Base-by-base conservation (phyloP, 139 green algal genomes). In the Chlorella sp. region DNA sequence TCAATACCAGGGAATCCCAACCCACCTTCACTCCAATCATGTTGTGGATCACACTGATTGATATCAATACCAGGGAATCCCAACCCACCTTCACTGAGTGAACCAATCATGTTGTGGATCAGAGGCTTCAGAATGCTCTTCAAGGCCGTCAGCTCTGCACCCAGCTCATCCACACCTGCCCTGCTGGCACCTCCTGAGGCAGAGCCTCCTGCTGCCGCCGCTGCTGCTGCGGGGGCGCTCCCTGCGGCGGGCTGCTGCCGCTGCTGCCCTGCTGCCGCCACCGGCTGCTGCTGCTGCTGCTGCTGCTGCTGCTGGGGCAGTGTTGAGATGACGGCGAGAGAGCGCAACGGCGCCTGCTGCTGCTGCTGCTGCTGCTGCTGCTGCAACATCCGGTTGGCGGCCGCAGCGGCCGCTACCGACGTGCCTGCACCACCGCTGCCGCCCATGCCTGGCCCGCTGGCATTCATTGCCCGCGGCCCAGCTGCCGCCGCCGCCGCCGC, bases 121-220 rank as follows among this genome's bases (percentile, higher is more conserved):
- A 90, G 36, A 4, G 87, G 77, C 28, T 32, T 36, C 37, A 90
- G 87, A 7, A 78, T 86, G 37, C 14, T 22, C 32, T 90, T 86
- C 19, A 90, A 39, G 0, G 60, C 78, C 15, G 37, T 39, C 60
- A 90, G 87, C 40, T 86, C 87, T 7, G 81, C 87, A 0, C 68
- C 60, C 2, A 90, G 77, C 15, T 69, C n/a, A 18, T 90, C 87
- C 77, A 90, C 60, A 24, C 77, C 87, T 15, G 87, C 30, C 61
- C 48, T 26, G 40, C 22, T 64, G 18, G 66, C 37, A 24, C 34
- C 64, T 26, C 39, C 69, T 1, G 85, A 30, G 18, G 40, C 68
- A 12, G 69, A 30, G 36, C 15, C 30, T n/a, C 28, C 61, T 0
- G 40, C 69, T 30, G 39, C 85, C 16, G 69, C 53, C 28, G 86